Evolutionary conservation across 139 green algal genomes (phyloP).

Genomic region (Chlamydomonas asymmetrica): DNA sequence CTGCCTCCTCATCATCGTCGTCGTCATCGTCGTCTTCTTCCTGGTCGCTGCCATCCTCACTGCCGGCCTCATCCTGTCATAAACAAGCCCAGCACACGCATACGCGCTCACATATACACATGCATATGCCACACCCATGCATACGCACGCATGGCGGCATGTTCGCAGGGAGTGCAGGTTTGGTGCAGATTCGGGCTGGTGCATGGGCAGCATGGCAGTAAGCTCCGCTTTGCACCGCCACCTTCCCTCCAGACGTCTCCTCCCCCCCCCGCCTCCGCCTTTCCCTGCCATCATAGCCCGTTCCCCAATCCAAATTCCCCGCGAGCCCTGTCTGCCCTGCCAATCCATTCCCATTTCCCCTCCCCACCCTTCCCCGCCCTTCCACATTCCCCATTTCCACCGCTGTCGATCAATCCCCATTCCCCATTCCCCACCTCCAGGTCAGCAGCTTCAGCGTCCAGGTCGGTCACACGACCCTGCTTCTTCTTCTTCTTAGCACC

Average conservation of each 20-base stretch:
- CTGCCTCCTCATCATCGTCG: conserved; percentile 37
- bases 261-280: no score
- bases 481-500: conserved; percentile 20
- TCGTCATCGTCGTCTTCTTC: conserved; percentile 50
- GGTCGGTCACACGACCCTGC: conserved; percentile 20
- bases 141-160: no score
- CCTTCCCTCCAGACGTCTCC: no score
- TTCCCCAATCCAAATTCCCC: no score
- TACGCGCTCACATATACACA: no score
- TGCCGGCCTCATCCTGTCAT: conserved; percentile 28
- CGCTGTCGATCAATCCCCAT: not conserved
- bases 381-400: conserved; percentile 36
- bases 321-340: conserved; percentile 4
- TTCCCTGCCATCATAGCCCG: no score
- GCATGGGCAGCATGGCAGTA: no score
- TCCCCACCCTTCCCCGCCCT: conserved; percentile 42
- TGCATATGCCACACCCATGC: no score
- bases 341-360: not conserved
- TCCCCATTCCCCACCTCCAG: conserved; percentile 37
- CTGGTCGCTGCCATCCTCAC: conserved; percentile 23
- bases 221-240: no score
- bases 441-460: conserved; percentile 55
- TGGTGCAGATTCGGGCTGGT: no score
- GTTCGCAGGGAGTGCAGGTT: no score
- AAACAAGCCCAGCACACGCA: not conserved